Conservation (phyloP, 2,329 filamentous ascomycete genomes). For the Xylariaceae sp. region DNA sequence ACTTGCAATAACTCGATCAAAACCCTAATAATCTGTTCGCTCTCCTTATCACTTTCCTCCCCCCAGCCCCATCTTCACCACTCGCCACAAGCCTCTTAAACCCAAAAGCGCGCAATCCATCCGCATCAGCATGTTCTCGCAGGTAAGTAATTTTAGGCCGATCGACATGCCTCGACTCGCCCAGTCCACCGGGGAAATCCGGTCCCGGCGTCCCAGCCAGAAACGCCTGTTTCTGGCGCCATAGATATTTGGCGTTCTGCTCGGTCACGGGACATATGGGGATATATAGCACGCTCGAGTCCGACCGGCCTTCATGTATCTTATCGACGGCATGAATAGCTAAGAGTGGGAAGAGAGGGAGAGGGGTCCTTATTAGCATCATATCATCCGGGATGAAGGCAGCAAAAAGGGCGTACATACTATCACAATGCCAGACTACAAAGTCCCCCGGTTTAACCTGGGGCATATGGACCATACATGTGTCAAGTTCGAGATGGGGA, state of each 20-base stretch:
- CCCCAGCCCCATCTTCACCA: conserved; percentile 32
- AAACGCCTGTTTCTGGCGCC: conserved; percentile 66
- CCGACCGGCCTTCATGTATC: conserved; percentile 62
- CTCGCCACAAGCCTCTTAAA: conserved; percentile 36
- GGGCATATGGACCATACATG: conserved; percentile 68
- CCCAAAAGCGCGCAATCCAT: conserved; percentile 42
- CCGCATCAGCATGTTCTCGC: conserved; percentile 28
- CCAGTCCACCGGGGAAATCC: conserved; percentile 67
- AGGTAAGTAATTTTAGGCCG: conserved; percentile 40
- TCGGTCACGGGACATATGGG: conserved; percentile 78
- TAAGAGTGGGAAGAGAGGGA: conserved; percentile 11
- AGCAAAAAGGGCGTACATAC: conserved; percentile 34
- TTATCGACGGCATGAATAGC: conserved; percentile 79
- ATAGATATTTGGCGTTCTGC: conserved; percentile 65
- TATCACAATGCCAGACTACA: conserved; percentile 80
- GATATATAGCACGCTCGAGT: conserved; percentile 86
- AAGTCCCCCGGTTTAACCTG: conserved; percentile 67
- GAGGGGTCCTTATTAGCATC: background rate
- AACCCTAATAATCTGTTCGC: conserved; percentile 45
- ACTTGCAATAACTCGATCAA: background rate
- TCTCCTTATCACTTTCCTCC: conserved; percentile 34
- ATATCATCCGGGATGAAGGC: conserved; percentile 22
- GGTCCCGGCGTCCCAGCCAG: conserved; percentile 60
- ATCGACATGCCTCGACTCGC: conserved; percentile 53
- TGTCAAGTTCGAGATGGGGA: conserved; percentile 62